A percentile compares a stretch with the other conserved stretches of the same genome.
phyloP scores from a whole-genome alignment of 139 green algal genomes.

The Asterochloris erici region DNA sequence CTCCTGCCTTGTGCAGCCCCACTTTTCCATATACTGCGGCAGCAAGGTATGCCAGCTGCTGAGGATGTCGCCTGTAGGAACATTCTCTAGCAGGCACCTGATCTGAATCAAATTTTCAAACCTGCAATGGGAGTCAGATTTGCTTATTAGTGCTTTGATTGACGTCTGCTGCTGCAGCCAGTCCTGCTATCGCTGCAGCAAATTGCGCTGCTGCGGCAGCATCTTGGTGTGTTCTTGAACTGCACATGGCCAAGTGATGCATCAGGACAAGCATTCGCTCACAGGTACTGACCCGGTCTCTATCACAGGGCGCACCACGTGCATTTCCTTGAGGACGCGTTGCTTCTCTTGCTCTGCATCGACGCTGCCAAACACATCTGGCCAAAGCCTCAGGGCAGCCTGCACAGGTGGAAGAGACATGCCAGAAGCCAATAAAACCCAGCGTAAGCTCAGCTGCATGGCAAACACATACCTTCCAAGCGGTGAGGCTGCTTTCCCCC shows the following conservation, averaged over 20 bases:
- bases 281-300: constrained; percentile 80
- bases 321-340: constrained; percentile 80
- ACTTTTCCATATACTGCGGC: constrained; percentile 68
- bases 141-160: too few species aligned
- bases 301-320: constrained; percentile 85
- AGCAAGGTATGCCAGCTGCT: constrained; percentile 69
- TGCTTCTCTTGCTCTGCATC: constrained; percentile 54
- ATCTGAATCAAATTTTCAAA: constrained; percentile 98
- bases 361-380: constrained; percentile 72
- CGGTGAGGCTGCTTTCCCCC: constrained; percentile 86
- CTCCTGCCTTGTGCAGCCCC: constrained; percentile 61
- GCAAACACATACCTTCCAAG: constrained; percentile 70
- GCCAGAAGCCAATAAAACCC: not conserved
- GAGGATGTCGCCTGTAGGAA: constrained; percentile 74
- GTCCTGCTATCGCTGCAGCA: not conserved
- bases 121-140: constrained; percentile 28
- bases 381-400: constrained; percentile 78
- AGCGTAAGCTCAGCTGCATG: not conserved
- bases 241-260: not conserved
- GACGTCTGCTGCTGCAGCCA: not conserved
- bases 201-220: too few species aligned
- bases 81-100: constrained; percentile 78
- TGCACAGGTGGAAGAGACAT: constrained; percentile 19
- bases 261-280: not conserved
- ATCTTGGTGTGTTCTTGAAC: not conserved